Evolutionary conservation across 2,329 filamentous ascomycete species (phyloP), one percentile per base, ranked within the genome.

Genomic region (Aspergillus sp.): DNA sequence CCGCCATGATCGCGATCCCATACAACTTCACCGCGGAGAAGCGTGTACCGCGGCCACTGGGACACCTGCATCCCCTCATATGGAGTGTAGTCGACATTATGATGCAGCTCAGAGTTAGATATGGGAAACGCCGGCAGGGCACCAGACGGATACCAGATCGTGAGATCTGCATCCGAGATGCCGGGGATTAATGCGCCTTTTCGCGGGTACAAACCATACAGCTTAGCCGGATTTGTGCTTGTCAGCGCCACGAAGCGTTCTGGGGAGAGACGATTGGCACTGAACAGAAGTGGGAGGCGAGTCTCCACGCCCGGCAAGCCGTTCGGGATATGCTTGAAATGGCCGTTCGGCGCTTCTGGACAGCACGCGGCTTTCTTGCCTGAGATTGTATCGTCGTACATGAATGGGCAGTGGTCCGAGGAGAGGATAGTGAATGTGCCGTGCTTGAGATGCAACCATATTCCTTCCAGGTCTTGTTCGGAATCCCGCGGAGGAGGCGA

Each of bases 391-490:
- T 55, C 19, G 1, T 50, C 44, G n/a, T 42, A 53, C 2, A 31
- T n/a, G 14, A 32, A 21, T 41, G 53, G 32, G 45, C 52, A 31
- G 43, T 53, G 45, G 52, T 46, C 25, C 48, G 57, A 52, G 50
- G 75, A 79, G 9, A 83, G 71, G 4, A 80, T 74, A 0, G 80
- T 79, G 56, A 83, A 83, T 0, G 80, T 84, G 3, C 79, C 79
- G 56, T 82, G 78, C 13, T 70, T 65, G 2, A 83, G 68, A 0
- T 78, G 78, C 0, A 67, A 58, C 80, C 80, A 83, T 49, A 83
- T 79, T 2, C 69, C 76, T 25, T 79, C 76, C 51, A 80, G 76
- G 56, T 82, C 80, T 21, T 42, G 40, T n/a, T 64, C 60, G 16
- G 70, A 65, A 20, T 81, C 76, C 5, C 80, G 69, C 0, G 77